Conservation (phyloP, 495 filamentous ascomycete species). For the Daldinia loculata region DNA sequence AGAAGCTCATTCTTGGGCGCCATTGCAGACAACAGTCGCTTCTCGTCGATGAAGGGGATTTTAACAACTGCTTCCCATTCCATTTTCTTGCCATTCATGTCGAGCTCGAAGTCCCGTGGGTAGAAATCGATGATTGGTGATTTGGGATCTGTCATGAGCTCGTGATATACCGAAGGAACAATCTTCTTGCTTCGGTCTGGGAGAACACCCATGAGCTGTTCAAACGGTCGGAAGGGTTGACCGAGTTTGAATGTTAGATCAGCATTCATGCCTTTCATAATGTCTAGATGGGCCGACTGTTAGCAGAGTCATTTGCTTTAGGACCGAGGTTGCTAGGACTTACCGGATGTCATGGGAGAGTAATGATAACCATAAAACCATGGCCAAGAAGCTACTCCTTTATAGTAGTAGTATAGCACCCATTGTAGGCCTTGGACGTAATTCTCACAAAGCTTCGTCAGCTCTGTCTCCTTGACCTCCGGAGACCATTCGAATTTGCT, state of each 20-base stretch:
- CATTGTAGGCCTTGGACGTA: constrained; percentile 98
- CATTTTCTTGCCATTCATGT: constrained; percentile 99
- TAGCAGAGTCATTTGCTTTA: constrained; percentile 1
- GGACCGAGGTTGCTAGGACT: constrained; percentile 1
- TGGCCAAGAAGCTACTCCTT: constrained; percentile 95
- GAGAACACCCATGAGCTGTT: constrained; percentile 98
- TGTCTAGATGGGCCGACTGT: constrained; percentile 62
- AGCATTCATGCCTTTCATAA: constrained; percentile 85
- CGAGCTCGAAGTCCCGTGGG: constrained; percentile 94
- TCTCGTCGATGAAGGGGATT: constrained; percentile 98
- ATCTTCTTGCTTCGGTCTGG: constrained; percentile 97
- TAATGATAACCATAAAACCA: constrained; percentile 99
- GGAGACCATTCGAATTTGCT: constrained; percentile 92
- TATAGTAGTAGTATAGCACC: constrained; percentile 98
- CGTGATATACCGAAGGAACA: constrained; percentile 86
- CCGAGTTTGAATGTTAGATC: constrained; percentile 92
- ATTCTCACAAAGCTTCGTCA: constrained; percentile 88
- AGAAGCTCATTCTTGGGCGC: constrained; percentile 80
- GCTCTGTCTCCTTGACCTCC: constrained; percentile 76
- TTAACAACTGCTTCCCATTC: constrained; percentile 99
- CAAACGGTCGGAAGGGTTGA: constrained; percentile 91
- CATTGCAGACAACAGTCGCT: constrained; percentile 84
- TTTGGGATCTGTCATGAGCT: constrained; percentile 86
- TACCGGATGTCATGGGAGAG: constrained; percentile 93
- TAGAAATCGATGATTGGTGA: constrained; percentile 99